phyloP scores from a whole-genome alignment of 2,329 filamentous ascomycete species.

The Endoconidiophora laricicola region DNA sequence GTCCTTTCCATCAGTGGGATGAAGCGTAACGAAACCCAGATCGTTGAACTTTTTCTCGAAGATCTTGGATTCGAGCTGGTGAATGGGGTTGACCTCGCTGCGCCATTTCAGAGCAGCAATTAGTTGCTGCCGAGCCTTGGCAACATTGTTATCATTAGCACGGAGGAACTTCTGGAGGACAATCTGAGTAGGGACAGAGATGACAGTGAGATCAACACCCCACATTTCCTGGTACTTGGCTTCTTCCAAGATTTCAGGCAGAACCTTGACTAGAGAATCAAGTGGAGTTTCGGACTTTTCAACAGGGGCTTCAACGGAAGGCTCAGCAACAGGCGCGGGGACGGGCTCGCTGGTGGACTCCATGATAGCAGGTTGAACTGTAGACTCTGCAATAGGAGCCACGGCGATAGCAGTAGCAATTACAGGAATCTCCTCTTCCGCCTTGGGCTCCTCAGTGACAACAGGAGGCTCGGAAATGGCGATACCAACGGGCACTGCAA shows the following conservation, averaged over 20 bases:
- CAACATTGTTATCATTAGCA: slow-evolving; percentile 64
- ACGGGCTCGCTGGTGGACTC: background rate
- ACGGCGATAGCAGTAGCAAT: background rate
- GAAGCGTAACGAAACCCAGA: slow-evolving; percentile 66
- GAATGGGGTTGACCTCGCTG: slow-evolving; percentile 54
- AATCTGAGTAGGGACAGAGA: slow-evolving; percentile 60
- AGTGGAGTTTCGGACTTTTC: slow-evolving; percentile 25
- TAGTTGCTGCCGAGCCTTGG: slow-evolving; percentile 63
- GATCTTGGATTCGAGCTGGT: slow-evolving; percentile 42
- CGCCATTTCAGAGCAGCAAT: slow-evolving; percentile 69
- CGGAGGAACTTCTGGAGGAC: slow-evolving; percentile 87
- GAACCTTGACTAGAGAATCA: slow-evolving; percentile 37
- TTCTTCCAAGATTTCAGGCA: slow-evolving; percentile 40
- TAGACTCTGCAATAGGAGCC: background rate
- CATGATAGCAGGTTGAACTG: background rate
- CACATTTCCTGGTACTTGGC: slow-evolving; percentile 65
- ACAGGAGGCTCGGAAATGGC: background rate
- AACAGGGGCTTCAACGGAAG: slow-evolving; percentile 8
- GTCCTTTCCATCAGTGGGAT: slow-evolving; percentile 41
- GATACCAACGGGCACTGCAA: background rate
- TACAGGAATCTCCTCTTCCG: background rate
- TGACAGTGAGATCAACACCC: slow-evolving; percentile 51
- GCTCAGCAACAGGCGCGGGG: background rate
- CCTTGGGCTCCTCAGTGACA: too few relatives aligned
- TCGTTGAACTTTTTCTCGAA: slow-evolving; percentile 61